Evolutionary conservation across 495 filamentous ascomycete species (phyloP), one percentile per base, ranked within the genome.

Genomic region (Apiosordaria backusii): DNA sequence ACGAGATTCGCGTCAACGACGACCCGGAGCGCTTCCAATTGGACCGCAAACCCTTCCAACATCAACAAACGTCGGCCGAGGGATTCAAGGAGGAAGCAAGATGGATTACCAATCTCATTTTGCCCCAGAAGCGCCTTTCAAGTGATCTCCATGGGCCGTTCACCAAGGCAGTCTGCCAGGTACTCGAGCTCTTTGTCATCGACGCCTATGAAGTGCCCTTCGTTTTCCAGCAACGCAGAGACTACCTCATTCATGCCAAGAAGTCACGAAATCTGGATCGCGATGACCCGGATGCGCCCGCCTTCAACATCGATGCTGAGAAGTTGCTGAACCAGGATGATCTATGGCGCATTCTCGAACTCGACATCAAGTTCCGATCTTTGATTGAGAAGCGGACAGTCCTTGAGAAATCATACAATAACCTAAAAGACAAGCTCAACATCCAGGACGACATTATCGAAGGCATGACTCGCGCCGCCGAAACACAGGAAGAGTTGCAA

Each of bases 151-250:
- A 88, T 22, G 85, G 88, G 52, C 92, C 92, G 0, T 97, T 99
- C 75, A 89, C 90, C 71, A 89, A 90, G 68, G 89, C 96, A 1
- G 89, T 98, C 59, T 87, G 87, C 62, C 96, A 96, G 76, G 92
- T 97, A n/a, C 82, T 99, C 64, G 92, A 97, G 70, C 97, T 98
- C 69, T 89, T 99, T 72, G 89, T 94, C 52, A 86, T 92, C 6
- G 93, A 97, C 67, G 90, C 96, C 63, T 91, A 90, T 74, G 95
- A 99, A 73, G 93, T 97, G 4, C 94, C 95, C 0, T 99, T 95
- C 74, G 93, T 99, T 68, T 97, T 97, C 77, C 96, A 98, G 73
- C 94, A 99, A 70, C 91, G 96, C 50, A 93, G 96, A 76, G 95
- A 99, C 75, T 98, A 98, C 75, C 87, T 99, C 67, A 97, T 98